A percentile compares a stretch with the other conserved stretches of the same genome.
These are phyloP conservation scores for Aspergillus ostianus DNA, from an alignment of 495 filamentous ascomycete genomes.

Conservation along the genomic window DNA sequence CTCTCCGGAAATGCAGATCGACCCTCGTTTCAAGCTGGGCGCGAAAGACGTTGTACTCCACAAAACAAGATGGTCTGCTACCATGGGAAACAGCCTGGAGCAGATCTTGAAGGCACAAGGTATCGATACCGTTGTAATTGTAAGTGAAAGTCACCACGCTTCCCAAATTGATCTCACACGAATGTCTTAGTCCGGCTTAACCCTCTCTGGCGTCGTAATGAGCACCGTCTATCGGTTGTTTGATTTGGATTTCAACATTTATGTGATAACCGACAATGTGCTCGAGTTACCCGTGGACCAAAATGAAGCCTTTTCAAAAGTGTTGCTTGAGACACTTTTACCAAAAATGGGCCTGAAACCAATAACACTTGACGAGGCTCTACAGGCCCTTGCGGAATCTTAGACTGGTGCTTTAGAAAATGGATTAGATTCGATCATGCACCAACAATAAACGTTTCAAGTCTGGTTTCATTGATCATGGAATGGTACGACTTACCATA, in stretches of 20 bases:
- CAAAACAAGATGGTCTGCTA: slow-evolving; percentile 45
- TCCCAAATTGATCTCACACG: slow-evolving; percentile 1
- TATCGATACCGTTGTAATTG: slow-evolving; percentile 44
- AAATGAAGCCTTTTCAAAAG: slow-evolving; percentile 16
- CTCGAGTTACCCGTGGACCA: slow-evolving; percentile 39
- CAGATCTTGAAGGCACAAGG: slow-evolving; percentile 39
- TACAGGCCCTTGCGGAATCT: slow-evolving; percentile 10
- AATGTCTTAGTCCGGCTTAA: slow-evolving; percentile 36
- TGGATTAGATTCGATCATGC: background rate
- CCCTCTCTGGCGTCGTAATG: slow-evolving; percentile 43
- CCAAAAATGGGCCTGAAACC: slow-evolving; percentile 30
- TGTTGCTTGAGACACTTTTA: slow-evolving; percentile 29
- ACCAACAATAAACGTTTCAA: background rate
- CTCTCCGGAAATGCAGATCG: slow-evolving; percentile 25
- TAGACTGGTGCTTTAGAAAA: background rate
- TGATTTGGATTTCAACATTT: slow-evolving; percentile 44
- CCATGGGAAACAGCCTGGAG: slow-evolving; percentile 38
- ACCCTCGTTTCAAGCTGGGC: slow-evolving; percentile 28
- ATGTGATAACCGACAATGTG: slow-evolving; percentile 43
- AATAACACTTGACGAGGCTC: slow-evolving; percentile 24
- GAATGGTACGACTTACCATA: too few relatives aligned
- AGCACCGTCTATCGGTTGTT: slow-evolving; percentile 44
- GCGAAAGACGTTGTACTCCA: slow-evolving; percentile 37
- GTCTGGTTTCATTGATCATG: too few relatives aligned
- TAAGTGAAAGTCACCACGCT: slow-evolving; percentile 16